These are phyloP conservation scores for Psilocybe azurescens DNA, from an alignment of 768 basidiomycete genomes.

Conservation along the genomic window DNA sequence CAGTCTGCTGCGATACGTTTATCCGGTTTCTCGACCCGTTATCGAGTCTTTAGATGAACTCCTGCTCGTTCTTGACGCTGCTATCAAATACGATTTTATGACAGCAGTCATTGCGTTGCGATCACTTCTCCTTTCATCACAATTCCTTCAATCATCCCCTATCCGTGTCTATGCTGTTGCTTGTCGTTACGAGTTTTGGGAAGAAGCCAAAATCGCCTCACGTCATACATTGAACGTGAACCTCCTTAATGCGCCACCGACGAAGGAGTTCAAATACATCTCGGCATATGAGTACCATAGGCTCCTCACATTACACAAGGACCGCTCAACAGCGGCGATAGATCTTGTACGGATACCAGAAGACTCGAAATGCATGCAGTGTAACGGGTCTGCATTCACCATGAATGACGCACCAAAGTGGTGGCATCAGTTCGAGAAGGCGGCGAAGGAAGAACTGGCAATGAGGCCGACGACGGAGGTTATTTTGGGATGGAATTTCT, in stretches of 20 bases:
- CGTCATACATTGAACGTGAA: slow-evolving; percentile 56
- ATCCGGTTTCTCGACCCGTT: slow-evolving; percentile 61
- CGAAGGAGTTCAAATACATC: slow-evolving; percentile 62
- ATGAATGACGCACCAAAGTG: slow-evolving; percentile 62
- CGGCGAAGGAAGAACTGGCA: slow-evolving; percentile 62
- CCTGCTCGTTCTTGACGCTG: slow-evolving; percentile 51
- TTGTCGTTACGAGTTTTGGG: slow-evolving; percentile 64
- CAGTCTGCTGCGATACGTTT: slow-evolving; percentile 61
- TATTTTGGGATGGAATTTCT: slow-evolving; percentile 66
- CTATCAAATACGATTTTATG: slow-evolving; percentile 68
- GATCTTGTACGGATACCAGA: slow-evolving; percentile 50
- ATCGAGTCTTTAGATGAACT: slow-evolving; percentile 60
- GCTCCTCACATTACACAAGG: slow-evolving; percentile 63
- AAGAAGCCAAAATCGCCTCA: slow-evolving; percentile 68
- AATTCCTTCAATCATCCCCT: slow-evolving; percentile 53
- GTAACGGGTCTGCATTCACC: slow-evolving; percentile 55
- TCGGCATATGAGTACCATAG: slow-evolving; percentile 72
- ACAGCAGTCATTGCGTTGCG: slow-evolving; percentile 55
- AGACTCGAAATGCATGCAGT: slow-evolving; percentile 69
- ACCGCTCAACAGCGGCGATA: slow-evolving; percentile 54
- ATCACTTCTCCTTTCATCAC: slow-evolving; percentile 51
- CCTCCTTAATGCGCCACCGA: slow-evolving; percentile 60
- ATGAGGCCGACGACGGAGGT: slow-evolving; percentile 59
- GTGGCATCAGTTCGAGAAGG: slow-evolving; percentile 68
- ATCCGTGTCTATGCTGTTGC: slow-evolving; percentile 76